phyloP scores from a whole-genome alignment of 2,329 filamentous ascomycete genomes.

The Xylaria sp. region DNA sequence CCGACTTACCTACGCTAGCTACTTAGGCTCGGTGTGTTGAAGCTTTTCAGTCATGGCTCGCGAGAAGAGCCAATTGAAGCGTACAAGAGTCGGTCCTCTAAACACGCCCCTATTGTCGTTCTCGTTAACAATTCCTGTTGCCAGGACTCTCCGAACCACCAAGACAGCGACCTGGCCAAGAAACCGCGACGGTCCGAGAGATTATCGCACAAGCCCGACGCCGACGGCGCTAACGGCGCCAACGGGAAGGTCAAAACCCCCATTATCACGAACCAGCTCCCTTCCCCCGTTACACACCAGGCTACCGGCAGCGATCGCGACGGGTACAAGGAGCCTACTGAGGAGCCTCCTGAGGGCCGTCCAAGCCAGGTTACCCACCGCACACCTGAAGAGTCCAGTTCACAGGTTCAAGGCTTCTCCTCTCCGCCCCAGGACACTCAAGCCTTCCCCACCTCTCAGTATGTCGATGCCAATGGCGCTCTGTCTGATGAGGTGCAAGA shows the following conservation, averaged over 20 bases:
- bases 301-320: slow-evolving; percentile 58
- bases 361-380: slow-evolving; percentile 61
- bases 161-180: slow-evolving; percentile 69
- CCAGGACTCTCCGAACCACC: slow-evolving; percentile 57
- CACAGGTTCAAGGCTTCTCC: slow-evolving; percentile 53
- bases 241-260: slow-evolving; percentile 60
- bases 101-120: slow-evolving; percentile 21
- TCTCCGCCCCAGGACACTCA: slow-evolving; percentile 69
- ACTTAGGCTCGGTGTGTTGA: background rate
- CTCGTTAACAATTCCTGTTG: slow-evolving; percentile 25
- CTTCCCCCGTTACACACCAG: slow-evolving; percentile 77
- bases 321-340: slow-evolving; percentile 70
- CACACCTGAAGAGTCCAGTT: slow-evolving; percentile 54
- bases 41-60: slow-evolving; percentile 56
- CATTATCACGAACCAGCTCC: slow-evolving; percentile 67
- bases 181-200: slow-evolving; percentile 82
- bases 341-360: slow-evolving; percentile 68
- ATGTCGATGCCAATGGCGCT: slow-evolving; percentile 71
- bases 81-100: slow-evolving; percentile 67
- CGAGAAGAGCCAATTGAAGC: slow-evolving; percentile 87
- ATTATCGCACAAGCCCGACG: slow-evolving; percentile 59
- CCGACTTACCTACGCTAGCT: background rate
- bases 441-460: slow-evolving; percentile 72
- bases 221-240: slow-evolving; percentile 42
- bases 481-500: slow-evolving; percentile 84